phyloP scores from a whole-genome alignment of 2,329 filamentous ascomycete species.

The Penicillium sclerotiorum region DNA sequence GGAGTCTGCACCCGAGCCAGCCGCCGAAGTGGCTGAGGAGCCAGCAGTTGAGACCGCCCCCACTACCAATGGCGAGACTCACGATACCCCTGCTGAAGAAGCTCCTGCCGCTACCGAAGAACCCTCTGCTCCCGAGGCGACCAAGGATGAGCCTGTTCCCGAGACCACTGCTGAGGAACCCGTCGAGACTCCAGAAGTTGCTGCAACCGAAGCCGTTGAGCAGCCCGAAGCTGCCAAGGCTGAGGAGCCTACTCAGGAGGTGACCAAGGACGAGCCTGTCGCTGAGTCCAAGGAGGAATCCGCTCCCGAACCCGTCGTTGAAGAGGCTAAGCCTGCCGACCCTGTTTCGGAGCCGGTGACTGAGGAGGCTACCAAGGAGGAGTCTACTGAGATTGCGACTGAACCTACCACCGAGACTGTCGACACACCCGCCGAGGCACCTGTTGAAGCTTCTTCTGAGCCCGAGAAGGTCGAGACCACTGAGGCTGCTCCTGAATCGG shows the following conservation, averaged over 20 bases:
- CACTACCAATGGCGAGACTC: background rate
- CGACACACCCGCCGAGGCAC: conserved; percentile 18
- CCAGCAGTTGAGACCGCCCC: conserved; percentile 1
- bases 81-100: background rate
- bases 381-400: background rate
- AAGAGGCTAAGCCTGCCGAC: conserved; percentile 6
- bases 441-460: conserved; percentile 1
- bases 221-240: background rate
- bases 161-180: conserved; percentile 1
- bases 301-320: conserved; percentile 11
- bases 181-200: conserved; percentile 1
- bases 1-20: background rate
- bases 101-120: background rate
- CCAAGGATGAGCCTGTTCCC: background rate
- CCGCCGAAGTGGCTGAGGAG: conserved; percentile 4
- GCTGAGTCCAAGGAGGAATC: conserved; percentile 12
- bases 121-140: background rate
- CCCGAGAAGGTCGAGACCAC: conserved; percentile 17
- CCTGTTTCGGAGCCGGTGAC: background rate
- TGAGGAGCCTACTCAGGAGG: conserved; percentile 9
- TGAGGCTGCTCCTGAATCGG: background rate
- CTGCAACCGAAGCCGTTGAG: background rate
- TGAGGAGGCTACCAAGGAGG: background rate
- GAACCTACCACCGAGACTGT: conserved; percentile 37
- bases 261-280: conserved; percentile 9